These are phyloP conservation scores for Hypoxylon rubiginosum DNA, from an alignment of 2,329 filamentous ascomycete species.

Conservation along the genomic window DNA sequence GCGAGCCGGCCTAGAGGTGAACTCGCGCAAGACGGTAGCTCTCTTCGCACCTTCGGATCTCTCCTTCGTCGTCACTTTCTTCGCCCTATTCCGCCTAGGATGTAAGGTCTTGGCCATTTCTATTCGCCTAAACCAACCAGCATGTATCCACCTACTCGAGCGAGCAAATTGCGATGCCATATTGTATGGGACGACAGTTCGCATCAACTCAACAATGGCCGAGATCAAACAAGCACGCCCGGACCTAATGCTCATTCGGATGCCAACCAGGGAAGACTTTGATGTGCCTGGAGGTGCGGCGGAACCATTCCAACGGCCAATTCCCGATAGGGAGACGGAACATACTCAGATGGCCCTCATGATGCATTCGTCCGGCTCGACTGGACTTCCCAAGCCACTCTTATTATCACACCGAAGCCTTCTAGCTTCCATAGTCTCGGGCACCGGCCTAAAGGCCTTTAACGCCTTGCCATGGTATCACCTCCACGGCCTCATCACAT, in stretches of 20 bases:
- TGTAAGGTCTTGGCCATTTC: conserved; percentile 60
- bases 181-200: conserved; percentile 54
- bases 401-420: conserved; percentile 58
- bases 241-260: conserved; percentile 42
- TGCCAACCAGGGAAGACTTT: conserved; percentile 43
- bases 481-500: conserved; percentile 57
- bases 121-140: conserved; percentile 56
- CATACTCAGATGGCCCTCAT: conserved; percentile 55
- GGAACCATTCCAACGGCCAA: conserved; percentile 45
- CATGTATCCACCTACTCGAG: conserved; percentile 57
- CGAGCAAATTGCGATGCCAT: conserved; percentile 53
- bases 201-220: conserved; percentile 52
- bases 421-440: conserved; percentile 52
- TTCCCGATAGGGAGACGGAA: conserved; percentile 47
- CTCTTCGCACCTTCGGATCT: conserved; percentile 58
- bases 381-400: conserved; percentile 61
- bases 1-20: conserved; percentile 50
- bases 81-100: conserved; percentile 60
- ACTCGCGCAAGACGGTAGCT: conserved; percentile 53
- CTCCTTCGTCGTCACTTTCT: conserved; percentile 58
- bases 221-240: conserved; percentile 43
- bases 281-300: conserved; percentile 38
- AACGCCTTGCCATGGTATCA: conserved; percentile 61
- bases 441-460: conserved; percentile 57
- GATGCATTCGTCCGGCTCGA: conserved; percentile 63